Evolutionary conservation across 2,329 filamentous ascomycete species (phyloP), one percentile per base, ranked within the genome.

Genomic region (Fusarium burgessii): DNA sequence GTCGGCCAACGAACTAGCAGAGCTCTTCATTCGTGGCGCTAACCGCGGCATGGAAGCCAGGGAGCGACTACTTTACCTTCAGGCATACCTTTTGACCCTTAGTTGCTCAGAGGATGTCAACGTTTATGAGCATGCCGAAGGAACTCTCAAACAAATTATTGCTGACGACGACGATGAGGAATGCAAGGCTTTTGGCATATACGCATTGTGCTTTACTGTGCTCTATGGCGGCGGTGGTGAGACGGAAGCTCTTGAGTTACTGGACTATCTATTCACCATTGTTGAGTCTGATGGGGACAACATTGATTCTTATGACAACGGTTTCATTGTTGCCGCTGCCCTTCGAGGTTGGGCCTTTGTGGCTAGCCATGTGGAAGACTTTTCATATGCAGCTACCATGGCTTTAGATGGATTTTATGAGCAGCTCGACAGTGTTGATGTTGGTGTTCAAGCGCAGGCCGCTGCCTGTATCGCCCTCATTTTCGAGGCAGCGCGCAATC

Each of bases 351-450:
- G 93, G 93, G 91, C 91, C 2, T 92, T 95, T 70, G 87, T 97
- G 8, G 92, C 92, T 8, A 94, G 92, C 7, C 89, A 92, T 66
- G 83, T 95, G 10, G 91, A 94, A 6, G 92, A 95, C 74, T 85
- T 94, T 45, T 89, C 93, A 72, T 87, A 88, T 18, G 86, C 90
- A 66, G 93, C 91, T 35, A 90, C 93, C 70, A 82, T 89, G 32
- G 91, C 93, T 18, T 88, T 96, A 74, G 92, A 96, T 57, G 90
- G 91, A 4, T 94, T 97, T 74, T 90, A 93, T 43, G 94, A 97
- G 50, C 94, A 97, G 80, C 90, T 97, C 20, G 90, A 95, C 65
- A 94, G 92, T 78, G 86, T 86, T 35, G 90, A 94, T 63, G 84
- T 90, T 2, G 84, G 87, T 12, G 92, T 97, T 2, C 93, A 96